Conservation (phyloP, 2,329 filamentous ascomycete species). For the Colletotrichum agaves region DNA sequence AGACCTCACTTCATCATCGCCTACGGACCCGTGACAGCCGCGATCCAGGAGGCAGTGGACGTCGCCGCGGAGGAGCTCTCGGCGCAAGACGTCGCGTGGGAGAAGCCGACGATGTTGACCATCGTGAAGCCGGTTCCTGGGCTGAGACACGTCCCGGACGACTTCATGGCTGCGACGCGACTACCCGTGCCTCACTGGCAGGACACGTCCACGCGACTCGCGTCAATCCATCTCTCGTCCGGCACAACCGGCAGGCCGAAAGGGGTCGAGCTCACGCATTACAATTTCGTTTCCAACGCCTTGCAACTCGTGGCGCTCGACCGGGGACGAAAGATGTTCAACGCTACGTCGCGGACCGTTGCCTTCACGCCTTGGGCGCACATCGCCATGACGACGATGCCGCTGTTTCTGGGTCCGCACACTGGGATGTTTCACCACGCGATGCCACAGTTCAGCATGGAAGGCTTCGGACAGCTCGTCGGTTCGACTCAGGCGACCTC, state of each 20-base stretch:
- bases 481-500: conserved; percentile 49
- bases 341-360: conserved; percentile 48
- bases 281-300: conserved; percentile 81
- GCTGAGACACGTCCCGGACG: conserved; percentile 46
- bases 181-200: conserved; percentile 50
- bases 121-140: conserved; percentile 43
- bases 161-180: conserved; percentile 45
- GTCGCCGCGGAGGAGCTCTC: conserved; percentile 44
- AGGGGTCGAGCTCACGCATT: conserved; percentile 87
- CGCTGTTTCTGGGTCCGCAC: conserved; percentile 55
- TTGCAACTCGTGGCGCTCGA: conserved; percentile 52
- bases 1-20: conserved; percentile 53
- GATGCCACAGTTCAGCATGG: conserved; percentile 52
- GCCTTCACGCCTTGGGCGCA: conserved; percentile 57
- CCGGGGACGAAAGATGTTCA: conserved; percentile 44
- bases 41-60: conserved; percentile 47
- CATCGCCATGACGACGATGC: conserved; percentile 56
- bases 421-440: conserved; percentile 57
- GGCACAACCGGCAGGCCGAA: conserved; percentile 94
- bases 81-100: conserved; percentile 46
- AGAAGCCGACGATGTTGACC: conserved; percentile 48
- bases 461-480: conserved; percentile 48
- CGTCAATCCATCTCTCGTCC: conserved; percentile 51
- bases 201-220: conserved; percentile 48
- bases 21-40: conserved; percentile 48